Evolutionary conservation across 2,329 filamentous ascomycete species (phyloP), one percentile per base, ranked within the genome.

Genomic region (Cryphonectria parasitica): DNA sequence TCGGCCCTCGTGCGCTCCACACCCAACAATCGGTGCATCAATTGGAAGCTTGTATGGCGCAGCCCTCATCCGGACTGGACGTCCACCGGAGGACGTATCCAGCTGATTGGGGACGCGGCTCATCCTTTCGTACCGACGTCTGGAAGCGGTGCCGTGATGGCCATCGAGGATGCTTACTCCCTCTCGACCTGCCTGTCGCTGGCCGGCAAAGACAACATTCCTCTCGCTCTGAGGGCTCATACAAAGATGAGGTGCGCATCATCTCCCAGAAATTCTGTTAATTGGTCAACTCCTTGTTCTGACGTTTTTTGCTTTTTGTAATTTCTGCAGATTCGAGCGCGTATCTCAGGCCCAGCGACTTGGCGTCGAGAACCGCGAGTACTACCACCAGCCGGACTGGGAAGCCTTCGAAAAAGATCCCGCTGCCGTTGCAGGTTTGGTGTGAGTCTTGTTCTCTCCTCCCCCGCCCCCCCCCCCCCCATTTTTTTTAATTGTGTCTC

Each of bases 21-120:
- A 13, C 72, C 77, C 56, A 73, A 74, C 41, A 74, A 74, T 60
- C 73, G 73, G 41, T 72, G 82, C 69, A 77, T 80, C 72, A 79
- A 82, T 74, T 82, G 81, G 68, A 79, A 81, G 75, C 78, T 83
- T 52, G 80, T 81, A 73, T 82, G 80, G 80, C 80, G 81, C 19
- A 77, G 82, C 69, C 80, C 15, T 74, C 78, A 0, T 70, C 77
- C 77, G 0, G 77, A 75, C n/a, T 81, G 79, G 78, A 72, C 76
- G 3, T 81, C 79, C 1, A 74, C 75, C 0, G 73, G 74, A 0
- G 77, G 73, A 6, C 77, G 77, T 3, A 75, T 81, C 2, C 73
- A 80, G 5, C 74, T 78, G 36, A 78, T 80, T 17, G 80, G 80
- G n/a, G 80, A 82, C 66, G 78, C 79, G 0, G 80, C 80, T 1